Conservation (phyloP, 768 basidiomycete genomes). For the Lyophyllum atratum region DNA sequence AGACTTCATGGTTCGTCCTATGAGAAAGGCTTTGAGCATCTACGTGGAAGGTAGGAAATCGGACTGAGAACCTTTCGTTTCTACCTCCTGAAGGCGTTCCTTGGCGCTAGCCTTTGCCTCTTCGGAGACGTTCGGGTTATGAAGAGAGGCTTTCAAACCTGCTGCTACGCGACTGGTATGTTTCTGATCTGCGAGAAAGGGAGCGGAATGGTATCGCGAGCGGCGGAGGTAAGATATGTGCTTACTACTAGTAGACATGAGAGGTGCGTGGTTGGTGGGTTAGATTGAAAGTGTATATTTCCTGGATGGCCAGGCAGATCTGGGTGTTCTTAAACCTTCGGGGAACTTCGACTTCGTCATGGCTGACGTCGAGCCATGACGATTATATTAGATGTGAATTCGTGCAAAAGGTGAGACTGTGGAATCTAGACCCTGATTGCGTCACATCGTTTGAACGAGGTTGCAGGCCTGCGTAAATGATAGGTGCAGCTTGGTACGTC, state of each 20-base stretch:
- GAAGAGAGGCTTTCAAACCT: constrained; percentile 58
- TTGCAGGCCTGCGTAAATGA: too few relatives aligned
- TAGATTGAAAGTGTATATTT: too few relatives aligned
- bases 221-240: neutral
- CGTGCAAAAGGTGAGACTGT: too few relatives aligned
- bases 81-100: constrained; percentile 43
- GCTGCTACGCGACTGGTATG: constrained; percentile 31
- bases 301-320: too few relatives aligned
- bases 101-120: constrained; percentile 54
- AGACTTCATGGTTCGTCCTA: neutral
- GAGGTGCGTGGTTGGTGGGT: too few relatives aligned
- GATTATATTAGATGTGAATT: neutral
- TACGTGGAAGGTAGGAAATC: neutral
- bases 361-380: neutral
- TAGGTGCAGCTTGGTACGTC: too few relatives aligned
- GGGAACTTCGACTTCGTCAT: neutral
- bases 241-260: too few relatives aligned
- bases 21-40: neutral
- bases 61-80: neutral
- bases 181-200: constrained; percentile 10
- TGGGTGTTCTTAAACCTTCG: neutral
- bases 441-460: neutral
- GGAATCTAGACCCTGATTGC: too few relatives aligned
- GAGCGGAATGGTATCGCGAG: neutral
- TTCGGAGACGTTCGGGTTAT: constrained; percentile 59